These are phyloP conservation scores for Choanephora cucurbitarum DNA, from an alignment of 371 early-diverging fungal species.

Conservation along the genomic window DNA sequence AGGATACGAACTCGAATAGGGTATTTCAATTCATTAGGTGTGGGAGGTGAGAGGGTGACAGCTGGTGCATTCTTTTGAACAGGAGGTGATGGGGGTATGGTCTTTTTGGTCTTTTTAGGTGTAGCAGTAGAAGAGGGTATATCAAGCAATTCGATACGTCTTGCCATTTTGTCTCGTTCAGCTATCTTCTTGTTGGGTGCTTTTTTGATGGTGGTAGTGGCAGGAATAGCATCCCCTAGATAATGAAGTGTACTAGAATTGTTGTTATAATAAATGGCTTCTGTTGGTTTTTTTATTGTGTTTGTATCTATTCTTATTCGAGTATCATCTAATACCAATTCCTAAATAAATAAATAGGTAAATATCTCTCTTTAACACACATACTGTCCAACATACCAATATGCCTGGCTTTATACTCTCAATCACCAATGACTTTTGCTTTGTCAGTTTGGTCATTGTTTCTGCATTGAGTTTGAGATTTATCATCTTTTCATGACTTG, in stretches of 20 bases:
- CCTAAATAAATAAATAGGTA: neutral
- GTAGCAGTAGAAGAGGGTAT: constrained; percentile 4
- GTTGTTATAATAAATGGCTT: constrained; percentile 14
- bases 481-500: neutral
- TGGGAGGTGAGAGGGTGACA: neutral
- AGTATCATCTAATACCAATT: constrained; percentile 10
- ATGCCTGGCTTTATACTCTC: neutral
- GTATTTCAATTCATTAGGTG: constrained; percentile 1
- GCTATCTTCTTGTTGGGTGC: constrained; percentile 2
- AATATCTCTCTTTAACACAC: neutral
- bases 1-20: constrained; percentile 4
- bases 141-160: constrained; percentile 14
- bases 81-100: constrained; percentile 8
- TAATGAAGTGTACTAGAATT: constrained; percentile 14
- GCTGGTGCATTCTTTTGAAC: neutral
- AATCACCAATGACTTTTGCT: neutral
- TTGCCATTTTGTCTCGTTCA: neutral
- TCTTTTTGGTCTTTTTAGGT: neutral
- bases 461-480: neutral
- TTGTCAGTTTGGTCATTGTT: neutral
- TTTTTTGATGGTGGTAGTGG: neutral
- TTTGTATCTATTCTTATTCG: constrained; percentile 8
- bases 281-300: neutral
- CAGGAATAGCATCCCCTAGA: constrained; percentile 8
- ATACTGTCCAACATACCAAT: neutral